Conservation (phyloP, 768 basidiomycete species). For the Suillus hirtellus region DNA sequence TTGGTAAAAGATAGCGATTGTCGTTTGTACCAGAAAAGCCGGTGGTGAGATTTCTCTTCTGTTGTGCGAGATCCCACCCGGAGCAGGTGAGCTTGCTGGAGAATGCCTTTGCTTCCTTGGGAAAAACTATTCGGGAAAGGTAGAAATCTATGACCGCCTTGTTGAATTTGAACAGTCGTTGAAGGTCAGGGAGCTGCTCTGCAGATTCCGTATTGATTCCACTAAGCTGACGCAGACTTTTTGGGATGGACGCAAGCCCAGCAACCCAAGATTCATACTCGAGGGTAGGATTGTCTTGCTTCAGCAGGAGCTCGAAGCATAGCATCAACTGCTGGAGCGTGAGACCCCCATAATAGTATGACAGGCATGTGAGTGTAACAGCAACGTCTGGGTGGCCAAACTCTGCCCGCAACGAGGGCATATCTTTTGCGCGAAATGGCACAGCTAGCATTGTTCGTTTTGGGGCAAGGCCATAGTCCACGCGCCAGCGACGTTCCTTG, state of each 20-base stretch:
- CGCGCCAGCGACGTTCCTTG: conserved; percentile 38
- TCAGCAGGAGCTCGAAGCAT: conserved; percentile 31
- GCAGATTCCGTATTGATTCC: conserved; percentile 33
- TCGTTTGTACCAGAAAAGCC: conserved; percentile 45
- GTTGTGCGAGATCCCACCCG: conserved; percentile 38
- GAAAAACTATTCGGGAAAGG: conserved; percentile 38
- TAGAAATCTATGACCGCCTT: conserved; percentile 37
- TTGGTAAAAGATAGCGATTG: conserved; percentile 38
- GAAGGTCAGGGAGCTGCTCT: conserved; percentile 25
- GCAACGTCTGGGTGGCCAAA: conserved; percentile 40
- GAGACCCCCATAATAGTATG: conserved; percentile 39
- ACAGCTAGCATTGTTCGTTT: conserved; percentile 37
- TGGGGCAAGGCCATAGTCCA: conserved; percentile 39
- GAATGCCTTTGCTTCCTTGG: conserved; percentile 39
- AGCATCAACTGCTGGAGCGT: conserved; percentile 26
- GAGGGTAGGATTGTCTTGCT: conserved; percentile 31
- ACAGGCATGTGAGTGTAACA: conserved; percentile 37
- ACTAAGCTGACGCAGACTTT: conserved; percentile 14
- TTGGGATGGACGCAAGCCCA: conserved; percentile 21
- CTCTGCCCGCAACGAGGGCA: conserved; percentile 37
- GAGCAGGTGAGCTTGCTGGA: conserved; percentile 34
- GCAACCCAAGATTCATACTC: conserved; percentile 36
- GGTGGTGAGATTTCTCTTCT: conserved; percentile 20
- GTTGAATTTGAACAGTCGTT: conserved; percentile 32
- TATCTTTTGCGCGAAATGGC: conserved; percentile 40